Conservation (phyloP, 1,284 basidiomycete species). For the Taiwanofungus camphoratus region DNA sequence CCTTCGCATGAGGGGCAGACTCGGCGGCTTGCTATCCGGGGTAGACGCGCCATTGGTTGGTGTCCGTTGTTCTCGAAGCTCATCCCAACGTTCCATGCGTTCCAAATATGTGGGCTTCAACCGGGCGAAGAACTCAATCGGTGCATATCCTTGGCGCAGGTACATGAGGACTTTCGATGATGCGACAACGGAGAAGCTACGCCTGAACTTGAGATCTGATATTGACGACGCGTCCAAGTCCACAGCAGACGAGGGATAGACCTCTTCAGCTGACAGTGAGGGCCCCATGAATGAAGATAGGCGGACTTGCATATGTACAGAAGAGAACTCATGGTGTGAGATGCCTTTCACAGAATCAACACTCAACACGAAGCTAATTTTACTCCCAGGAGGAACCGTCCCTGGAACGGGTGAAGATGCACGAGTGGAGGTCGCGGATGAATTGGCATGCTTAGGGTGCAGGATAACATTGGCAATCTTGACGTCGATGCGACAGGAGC, state of each 20-base stretch:
- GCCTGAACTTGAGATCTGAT: conserved; percentile 75
- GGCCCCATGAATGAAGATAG: conserved; percentile 77
- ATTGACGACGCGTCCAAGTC: conserved; percentile 70
- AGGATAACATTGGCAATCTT: conserved; percentile 71
- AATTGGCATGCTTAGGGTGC: conserved; percentile 51
- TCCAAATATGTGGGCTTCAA: conserved; percentile 79
- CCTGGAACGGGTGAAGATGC: conserved; percentile 64
- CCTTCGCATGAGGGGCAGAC: conserved; percentile 71
- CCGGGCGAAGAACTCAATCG: conserved; percentile 85
- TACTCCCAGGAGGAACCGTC: conserved; percentile 64
- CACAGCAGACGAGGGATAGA: conserved; percentile 69
- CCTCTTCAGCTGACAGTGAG: conserved; percentile 68
- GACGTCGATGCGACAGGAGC: conserved; percentile 82
- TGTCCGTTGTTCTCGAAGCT: conserved; percentile 68
- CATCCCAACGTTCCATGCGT: conserved; percentile 87
- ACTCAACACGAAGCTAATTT: conserved; percentile 76
- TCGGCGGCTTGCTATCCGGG: conserved; percentile 28
- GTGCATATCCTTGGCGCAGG: conserved; percentile 70
- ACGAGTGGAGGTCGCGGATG: conserved; percentile 60
- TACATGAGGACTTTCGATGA: conserved; percentile 71
- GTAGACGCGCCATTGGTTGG: conserved; percentile 15
- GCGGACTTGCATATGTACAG: conserved; percentile 80
- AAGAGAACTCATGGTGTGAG: conserved; percentile 81
- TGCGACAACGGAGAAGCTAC: conserved; percentile 74
- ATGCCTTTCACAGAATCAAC: conserved; percentile 85